These are phyloP conservation scores for Candida vartiovaarae DNA, from an alignment of 805 yeast genomes.

Conservation along the genomic window DNA sequence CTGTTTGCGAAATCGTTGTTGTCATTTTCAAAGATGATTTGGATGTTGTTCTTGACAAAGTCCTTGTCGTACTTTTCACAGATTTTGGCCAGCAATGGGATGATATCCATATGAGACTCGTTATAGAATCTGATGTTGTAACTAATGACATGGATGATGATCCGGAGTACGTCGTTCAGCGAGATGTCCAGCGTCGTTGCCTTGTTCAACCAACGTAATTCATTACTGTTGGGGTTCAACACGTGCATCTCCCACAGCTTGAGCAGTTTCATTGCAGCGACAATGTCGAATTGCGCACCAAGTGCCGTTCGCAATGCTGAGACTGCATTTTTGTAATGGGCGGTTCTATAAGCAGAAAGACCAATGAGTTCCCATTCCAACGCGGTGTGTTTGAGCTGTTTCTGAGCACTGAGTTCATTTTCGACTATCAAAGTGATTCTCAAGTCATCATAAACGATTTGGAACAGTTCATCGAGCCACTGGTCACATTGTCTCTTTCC, in stretches of 20 bases:
- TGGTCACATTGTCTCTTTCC: conserved; percentile 59
- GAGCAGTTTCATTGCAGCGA: conserved; percentile 46
- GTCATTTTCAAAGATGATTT: conserved; percentile 22
- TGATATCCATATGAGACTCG: conserved; percentile 38
- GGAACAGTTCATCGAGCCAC: conserved; percentile 73
- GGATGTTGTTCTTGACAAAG: conserved; percentile 24
- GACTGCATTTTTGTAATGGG: conserved; percentile 39
- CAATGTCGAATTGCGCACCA: conserved; percentile 54
- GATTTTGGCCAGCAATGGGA: conserved; percentile 37
- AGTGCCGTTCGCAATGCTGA: conserved; percentile 49
- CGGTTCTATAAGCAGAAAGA: conserved; percentile 40
- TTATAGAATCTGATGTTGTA: conserved; percentile 65
- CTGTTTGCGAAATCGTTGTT: conserved; percentile 18
- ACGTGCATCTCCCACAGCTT: conserved; percentile 27
- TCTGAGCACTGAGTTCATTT: conserved; percentile 20
- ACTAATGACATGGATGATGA: conserved; percentile 44
- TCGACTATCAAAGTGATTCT: conserved; percentile 31
- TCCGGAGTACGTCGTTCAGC: conserved; percentile 33
- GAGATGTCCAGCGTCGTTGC: conserved; percentile 14
- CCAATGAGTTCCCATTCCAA: conserved; percentile 75
- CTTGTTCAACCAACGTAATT: conserved; percentile 6
- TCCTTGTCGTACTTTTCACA: conserved; percentile 30
- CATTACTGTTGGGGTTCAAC: conserved; percentile 15
- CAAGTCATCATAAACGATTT: conserved; percentile 61
- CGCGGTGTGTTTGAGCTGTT: conserved; percentile 43